Evolutionary conservation across 768 basidiomycete genomes (phyloP).

Genomic region (Tulasnella sp.): DNA sequence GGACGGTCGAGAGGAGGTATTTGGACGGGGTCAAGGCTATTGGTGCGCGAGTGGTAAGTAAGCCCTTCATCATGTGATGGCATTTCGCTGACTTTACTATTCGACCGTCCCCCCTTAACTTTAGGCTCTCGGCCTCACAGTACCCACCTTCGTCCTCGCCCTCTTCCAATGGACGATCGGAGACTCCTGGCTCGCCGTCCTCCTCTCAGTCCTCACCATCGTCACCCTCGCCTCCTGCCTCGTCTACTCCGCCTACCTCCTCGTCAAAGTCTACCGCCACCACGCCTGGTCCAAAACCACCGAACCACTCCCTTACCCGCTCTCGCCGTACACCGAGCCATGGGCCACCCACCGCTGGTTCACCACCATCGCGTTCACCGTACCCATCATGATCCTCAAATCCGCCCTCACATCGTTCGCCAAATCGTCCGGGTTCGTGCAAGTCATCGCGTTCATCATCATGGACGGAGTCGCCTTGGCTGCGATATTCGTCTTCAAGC

Average conservation of each 20-base stretch:
- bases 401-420: constrained; percentile 6
- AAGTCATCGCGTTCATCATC: constrained; percentile 15
- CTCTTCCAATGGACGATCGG: constrained; percentile 87
- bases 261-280: neutral
- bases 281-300: neutral
- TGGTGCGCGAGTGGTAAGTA: constrained; percentile 53
- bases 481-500: neutral
- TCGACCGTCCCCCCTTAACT: neutral
- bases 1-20: constrained; percentile 23
- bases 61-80: neutral
- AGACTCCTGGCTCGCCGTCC: constrained; percentile 79
- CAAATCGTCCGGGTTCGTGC: neutral
- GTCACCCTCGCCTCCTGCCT: constrained; percentile 45
- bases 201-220: constrained; percentile 68
- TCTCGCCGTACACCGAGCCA: neutral
- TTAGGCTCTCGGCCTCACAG: constrained; percentile 29
- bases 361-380: neutral
- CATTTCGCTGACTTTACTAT: constrained; percentile 4
- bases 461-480: neutral
- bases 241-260: constrained; percentile 43
- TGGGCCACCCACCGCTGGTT: constrained; percentile 4
- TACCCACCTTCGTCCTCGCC: constrained; percentile 67
- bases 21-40: constrained; percentile 30
- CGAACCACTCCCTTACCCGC: neutral
- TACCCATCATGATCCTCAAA: neutral